Evolutionary conservation across 805 yeast genomes (phyloP), one percentile per base, ranked within the genome.

Genomic region (Saccharomyces jurei): DNA sequence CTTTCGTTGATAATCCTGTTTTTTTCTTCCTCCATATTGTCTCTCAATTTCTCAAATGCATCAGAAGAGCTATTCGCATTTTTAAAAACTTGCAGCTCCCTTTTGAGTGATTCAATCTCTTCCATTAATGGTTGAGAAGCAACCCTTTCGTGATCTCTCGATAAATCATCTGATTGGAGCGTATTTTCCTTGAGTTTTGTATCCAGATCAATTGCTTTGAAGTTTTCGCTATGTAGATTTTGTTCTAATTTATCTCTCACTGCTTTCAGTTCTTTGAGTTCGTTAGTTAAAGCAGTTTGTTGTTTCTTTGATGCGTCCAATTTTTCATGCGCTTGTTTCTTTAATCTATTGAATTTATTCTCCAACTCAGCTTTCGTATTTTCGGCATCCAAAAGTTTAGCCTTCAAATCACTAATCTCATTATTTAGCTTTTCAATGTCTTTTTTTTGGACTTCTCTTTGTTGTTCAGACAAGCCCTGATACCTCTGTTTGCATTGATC

Each of bases 281-380:
- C 71, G 6, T 61, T 55, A 48, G 68, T 78, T 46, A 82, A 66
- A 5, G 69, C 72, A 36, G 72, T 70, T 29, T 77, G 66, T 8
- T 71, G 70, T 6, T 63, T 61, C 49, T 64, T 65, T 3, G 67
- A 60, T 6, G 64, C 63, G 51, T 67, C 64, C 36, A 69, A 53
- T 36, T 68, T 67, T 49, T 73, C 74, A 62, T 69, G 69, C 1
- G 74, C 74, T 51, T 63, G 69, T 58, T 63, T 62, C 58, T 61
- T 71, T 28, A 72, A 54, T 46, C 71, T 62, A 46, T 60, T 63
- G 52, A 71, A 63, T 30, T 71, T 62, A 21, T 65, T 70, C 26
- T 66, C 65, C 36, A 68, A 59, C 17, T 73, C 74, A 1, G 66
- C 63, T 51, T 74, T 72, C 44, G 67, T 64, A n/a, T 58, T 61